Evolutionary conservation across 805 yeast genomes (phyloP), one percentile per base, ranked within the genome.

Genomic region (Cyberlindnera saturnus): DNA sequence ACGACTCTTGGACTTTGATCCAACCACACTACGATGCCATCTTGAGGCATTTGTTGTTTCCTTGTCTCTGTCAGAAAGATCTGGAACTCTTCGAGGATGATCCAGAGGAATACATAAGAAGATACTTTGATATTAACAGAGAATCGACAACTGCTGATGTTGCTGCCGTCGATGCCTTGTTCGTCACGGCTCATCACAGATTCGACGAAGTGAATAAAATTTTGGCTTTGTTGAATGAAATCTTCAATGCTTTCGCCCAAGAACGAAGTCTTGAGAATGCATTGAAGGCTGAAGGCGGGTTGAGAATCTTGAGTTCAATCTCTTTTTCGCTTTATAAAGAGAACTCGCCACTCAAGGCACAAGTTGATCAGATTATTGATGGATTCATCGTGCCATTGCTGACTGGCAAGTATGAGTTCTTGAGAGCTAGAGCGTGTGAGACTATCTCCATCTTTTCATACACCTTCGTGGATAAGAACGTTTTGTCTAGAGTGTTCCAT

Each of bases 31-130:
- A 79, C 41, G 80, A 79, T 32, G 74, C 77, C 11, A 67, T 91
- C 20, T 66, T 90, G 38, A 67, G 78, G 31, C 87, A 80, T 52
- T 74, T 91, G 39, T 69, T 90, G 11, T 82, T 78, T 62, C 96
- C 95, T 0, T 72, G 84, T 51, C 60, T 91, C 42, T 80, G 91
- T 53, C 85, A 93, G 3, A 78, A 75, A 34, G 77, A 78, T 36
- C 67, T 86, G 43, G 93, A 86, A 55, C 62, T 79, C 20, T 87
- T 82, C 64, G 95, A 88, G 47, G 81, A 76, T 45, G 96, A 90
- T 55, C 96, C 96, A 2, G 83, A 79, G 45, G 96, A 90, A 60
- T 93, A 87, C 60, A 78, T 91, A 42, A 81, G 90, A 66, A 73
- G 81, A 48, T 76, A 73, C 46, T 79, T 87, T 53, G 88, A 82